A percentile compares a stretch with the other conserved stretches of the same genome.
Evolutionary conservation across 331 rosid species (phyloP).

Genomic region (Telfairia occidentalis): DNA sequence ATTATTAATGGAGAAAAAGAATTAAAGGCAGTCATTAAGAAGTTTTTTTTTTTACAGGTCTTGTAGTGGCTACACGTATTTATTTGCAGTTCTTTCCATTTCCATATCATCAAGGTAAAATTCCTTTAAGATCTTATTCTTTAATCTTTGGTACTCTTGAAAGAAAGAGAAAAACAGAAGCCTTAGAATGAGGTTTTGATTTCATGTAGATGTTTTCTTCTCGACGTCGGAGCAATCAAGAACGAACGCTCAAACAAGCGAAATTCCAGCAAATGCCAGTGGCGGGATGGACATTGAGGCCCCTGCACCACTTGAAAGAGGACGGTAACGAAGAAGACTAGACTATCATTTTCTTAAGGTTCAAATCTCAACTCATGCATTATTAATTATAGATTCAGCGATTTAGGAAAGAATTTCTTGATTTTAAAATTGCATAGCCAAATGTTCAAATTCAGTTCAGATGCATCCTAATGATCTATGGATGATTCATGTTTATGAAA

Average conservation of each 20-base stretch:
- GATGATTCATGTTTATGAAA: too few species aligned
- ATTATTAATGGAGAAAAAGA: background rate
- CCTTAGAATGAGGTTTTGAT: background rate
- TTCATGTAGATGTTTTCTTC: conserved; percentile 51
- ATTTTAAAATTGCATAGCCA: background rate
- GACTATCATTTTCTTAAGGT: background rate
- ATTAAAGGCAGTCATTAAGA: background rate
- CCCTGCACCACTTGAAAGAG: background rate
- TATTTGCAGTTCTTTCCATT: conserved; percentile 78
- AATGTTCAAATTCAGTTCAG: background rate
- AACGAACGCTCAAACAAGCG: background rate
- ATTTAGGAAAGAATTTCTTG: background rate
- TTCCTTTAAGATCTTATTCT: background rate
- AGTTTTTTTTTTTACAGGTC: conserved; percentile 41
- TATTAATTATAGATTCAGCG: background rate
- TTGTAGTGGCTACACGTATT: conserved; percentile 58
- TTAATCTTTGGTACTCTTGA: background rate
- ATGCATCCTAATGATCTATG: background rate
- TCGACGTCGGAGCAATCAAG: conserved; percentile 20
- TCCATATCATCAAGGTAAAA: conserved; percentile 56
- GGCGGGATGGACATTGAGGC: background rate
- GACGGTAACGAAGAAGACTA: background rate
- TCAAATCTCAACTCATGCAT: background rate
- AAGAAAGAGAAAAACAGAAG: background rate
- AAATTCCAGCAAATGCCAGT: background rate